phyloP scores from a whole-genome alignment of 495 filamentous ascomycete genomes.

The Penicillium ochrochloron region DNA sequence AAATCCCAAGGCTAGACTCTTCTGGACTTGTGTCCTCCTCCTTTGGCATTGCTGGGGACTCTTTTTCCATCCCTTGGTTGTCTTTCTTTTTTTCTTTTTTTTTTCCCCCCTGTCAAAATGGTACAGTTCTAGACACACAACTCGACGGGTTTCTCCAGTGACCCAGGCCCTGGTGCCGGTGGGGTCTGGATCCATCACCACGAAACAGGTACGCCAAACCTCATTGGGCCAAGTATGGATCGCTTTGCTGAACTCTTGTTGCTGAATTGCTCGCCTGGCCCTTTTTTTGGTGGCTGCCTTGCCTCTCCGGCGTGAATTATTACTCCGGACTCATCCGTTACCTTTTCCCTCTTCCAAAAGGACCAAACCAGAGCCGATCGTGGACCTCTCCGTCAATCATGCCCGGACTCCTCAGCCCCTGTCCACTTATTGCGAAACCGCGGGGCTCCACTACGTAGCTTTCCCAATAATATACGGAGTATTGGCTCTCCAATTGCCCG shows the following conservation, averaged over 20 bases:
- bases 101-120: neutral
- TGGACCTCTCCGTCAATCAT: neutral
- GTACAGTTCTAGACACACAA: slow-evolving; percentile 1
- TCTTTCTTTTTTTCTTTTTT: neutral
- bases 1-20: neutral
- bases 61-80: neutral
- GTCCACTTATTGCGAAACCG: slow-evolving; percentile 20
- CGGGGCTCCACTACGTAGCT: neutral
- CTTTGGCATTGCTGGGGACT: neutral
- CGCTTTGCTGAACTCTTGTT: neutral
- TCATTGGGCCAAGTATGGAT: slow-evolving; percentile 1
- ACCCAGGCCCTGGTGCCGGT: slow-evolving; percentile 2
- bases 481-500: neutral
- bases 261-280: neutral
- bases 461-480: neutral
- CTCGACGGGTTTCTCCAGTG: slow-evolving; percentile 9
- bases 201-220: slow-evolving; percentile 2
- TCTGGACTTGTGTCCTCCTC: neutral
- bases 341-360: neutral
- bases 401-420: slow-evolving; percentile 12
- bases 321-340: neutral
- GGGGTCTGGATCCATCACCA: neutral
- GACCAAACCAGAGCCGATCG: slow-evolving; percentile 6
- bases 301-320: neutral
- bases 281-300: slow-evolving; percentile 3